Conservation (phyloP, 805 yeast genomes). For the Debaryomyces tyrocola region DNA sequence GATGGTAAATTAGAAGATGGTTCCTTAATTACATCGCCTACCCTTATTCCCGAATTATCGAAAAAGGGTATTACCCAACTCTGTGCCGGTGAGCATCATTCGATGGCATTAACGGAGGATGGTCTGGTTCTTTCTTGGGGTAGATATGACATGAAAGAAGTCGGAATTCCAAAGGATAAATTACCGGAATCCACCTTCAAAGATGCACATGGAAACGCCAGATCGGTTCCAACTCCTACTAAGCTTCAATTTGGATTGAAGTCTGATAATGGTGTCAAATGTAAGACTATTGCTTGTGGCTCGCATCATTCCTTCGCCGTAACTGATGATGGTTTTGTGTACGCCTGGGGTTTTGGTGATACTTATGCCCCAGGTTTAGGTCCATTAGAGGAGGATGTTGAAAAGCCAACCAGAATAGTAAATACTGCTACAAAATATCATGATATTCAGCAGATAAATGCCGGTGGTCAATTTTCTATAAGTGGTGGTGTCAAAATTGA, state of each 20-base stretch:
- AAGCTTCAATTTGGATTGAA: slow-evolving; percentile 43
- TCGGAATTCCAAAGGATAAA: slow-evolving; percentile 69
- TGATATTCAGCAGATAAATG: slow-evolving; percentile 71
- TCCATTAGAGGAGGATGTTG: slow-evolving; percentile 85
- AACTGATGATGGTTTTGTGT: slow-evolving; percentile 78
- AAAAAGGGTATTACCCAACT: slow-evolving; percentile 58
- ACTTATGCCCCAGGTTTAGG: slow-evolving; percentile 97
- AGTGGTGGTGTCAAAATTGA: slow-evolving; percentile 75
- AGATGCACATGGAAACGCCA: slow-evolving; percentile 77
- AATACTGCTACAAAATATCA: slow-evolving; percentile 91
- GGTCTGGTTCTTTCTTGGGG: slow-evolving; percentile 88
- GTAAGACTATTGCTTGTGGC: slow-evolving; percentile 67
- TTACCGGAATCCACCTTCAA: slow-evolving; percentile 72
- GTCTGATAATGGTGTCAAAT: slow-evolving; percentile 28
- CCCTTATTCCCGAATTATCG: slow-evolving; percentile 63
- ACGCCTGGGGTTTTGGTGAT: slow-evolving; percentile 98
- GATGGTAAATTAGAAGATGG: slow-evolving; percentile 81
- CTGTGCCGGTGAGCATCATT: slow-evolving; percentile 94
- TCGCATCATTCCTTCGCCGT: slow-evolving; percentile 92
- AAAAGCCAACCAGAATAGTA: slow-evolving; percentile 80
- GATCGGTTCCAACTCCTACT: slow-evolving; percentile 87
- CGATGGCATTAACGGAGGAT: slow-evolving; percentile 66
- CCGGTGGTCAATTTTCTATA: slow-evolving; percentile 95
- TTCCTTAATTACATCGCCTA: slow-evolving; percentile 75
- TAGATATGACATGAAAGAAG: slow-evolving; percentile 88